A percentile compares a stretch with the other conserved stretches of the same genome.
Conservation (phyloP, 2,329 filamentous ascomycete genomes). For the Ophiocordyceps sinensis region DNA sequence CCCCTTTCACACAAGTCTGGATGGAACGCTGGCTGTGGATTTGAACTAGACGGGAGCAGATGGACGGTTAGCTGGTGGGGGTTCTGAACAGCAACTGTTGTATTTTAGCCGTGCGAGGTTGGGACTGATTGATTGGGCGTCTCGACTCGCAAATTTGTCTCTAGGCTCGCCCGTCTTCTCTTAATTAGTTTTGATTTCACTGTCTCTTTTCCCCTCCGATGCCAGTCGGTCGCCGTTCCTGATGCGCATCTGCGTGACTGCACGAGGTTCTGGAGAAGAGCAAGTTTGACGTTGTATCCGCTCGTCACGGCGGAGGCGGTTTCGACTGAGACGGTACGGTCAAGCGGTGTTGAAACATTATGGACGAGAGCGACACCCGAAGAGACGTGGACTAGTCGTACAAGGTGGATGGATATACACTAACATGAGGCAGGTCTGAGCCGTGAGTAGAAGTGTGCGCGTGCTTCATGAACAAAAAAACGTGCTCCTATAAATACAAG, state of each 20-base stretch:
- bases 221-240: constrained; percentile 3
- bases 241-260: background rate
- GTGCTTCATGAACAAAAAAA: background rate
- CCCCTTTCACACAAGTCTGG: constrained; percentile 13
- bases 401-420: no score
- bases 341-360: no score
- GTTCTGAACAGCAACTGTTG: constrained; percentile 20
- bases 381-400: no score
- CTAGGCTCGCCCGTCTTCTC: constrained; percentile 18
- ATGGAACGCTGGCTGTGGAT: constrained; percentile 17
- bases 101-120: constrained; percentile 23
- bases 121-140: constrained; percentile 17
- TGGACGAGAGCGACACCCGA: no score
- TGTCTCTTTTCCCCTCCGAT: constrained; percentile 10
- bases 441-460: background rate
- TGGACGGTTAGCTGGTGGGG: constrained; percentile 12
- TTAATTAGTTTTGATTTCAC: constrained; percentile 24
- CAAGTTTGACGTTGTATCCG: no score
- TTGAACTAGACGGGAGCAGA: constrained; percentile 19
- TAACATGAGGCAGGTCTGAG: background rate
- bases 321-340: no score
- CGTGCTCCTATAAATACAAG: background rate
- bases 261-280: no score
- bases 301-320: no score
- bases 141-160: constrained; percentile 15